Base-by-base conservation (phyloP, 768 basidiomycete species). In the Mycena crocata region DNA sequence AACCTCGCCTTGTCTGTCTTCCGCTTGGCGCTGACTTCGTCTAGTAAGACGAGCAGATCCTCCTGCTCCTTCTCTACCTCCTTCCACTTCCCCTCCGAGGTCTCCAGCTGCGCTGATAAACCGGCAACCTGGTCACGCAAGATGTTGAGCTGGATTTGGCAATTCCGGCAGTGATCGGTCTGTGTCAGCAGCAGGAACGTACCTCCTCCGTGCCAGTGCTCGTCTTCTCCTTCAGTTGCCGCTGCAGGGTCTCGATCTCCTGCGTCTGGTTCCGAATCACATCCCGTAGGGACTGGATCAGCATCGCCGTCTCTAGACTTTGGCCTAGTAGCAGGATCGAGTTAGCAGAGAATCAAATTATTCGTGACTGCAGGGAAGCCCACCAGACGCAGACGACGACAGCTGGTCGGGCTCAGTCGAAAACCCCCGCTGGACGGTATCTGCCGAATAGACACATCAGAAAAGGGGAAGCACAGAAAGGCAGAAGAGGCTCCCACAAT, bases 51-150 rank as follows among this genome's bases (percentile, higher is more conserved):
- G 24, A 99, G 82, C 51, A 99, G 77, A 78, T 99, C 97, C 75
- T 98, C 97, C 72, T 98, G 96, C 77, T 99, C 97, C 79, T 96
- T 96, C 78, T 98, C 95, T 26, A 90, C 88, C 12, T 98, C 95
- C 70, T 87, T 90, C 52, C 87, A 86, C 75, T 90, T 92, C 60
- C 83, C 85, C 70, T 92, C 86, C 12, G 89, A 83, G 1, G 78
- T 80, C 45, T 79, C 76, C 10, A 94, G 76, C 58, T 70, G 69
- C 17, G 76, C 71, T 30, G 86, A 80, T 24, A 93, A 74, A 5
- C 77, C 74, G 6, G 79, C 72, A 10, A 91, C 73, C 71, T 87
- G 85, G 10, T 73, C 78, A 31, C 84, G 83, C 35, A 91, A 77
- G 10, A 81, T 76, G 12, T 81, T 74, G 45, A 84, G 60, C 89